A percentile compares a stretch with the other conserved stretches of the same genome.
phyloP scores from a whole-genome alignment of 106 monocot species.

The Apostasia shenzhenica region DNA sequence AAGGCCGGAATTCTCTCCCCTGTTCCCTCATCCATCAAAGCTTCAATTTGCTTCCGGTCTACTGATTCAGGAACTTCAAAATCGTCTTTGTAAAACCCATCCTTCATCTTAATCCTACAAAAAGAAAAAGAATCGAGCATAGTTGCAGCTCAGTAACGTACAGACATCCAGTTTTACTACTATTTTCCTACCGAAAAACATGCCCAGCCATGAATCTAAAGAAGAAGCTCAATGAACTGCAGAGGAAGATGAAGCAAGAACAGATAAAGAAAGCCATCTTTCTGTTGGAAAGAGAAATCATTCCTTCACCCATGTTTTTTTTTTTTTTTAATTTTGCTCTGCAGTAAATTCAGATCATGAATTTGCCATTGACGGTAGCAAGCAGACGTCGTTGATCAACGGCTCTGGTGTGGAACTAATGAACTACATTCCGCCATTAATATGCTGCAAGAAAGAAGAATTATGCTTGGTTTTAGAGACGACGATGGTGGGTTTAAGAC shows the following conservation, averaged over 20 bases:
- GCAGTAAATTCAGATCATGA: too few species aligned
- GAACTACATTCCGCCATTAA: too few species aligned
- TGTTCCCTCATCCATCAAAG: background rate
- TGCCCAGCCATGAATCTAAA: constrained; percentile 15
- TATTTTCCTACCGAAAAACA: constrained; percentile 27
- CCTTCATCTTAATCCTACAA: constrained; percentile 15
- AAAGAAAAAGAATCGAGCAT: background rate
- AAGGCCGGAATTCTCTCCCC: constrained; percentile 29
- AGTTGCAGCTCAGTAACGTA: background rate
- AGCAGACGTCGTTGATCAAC: too few species aligned
- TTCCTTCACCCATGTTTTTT: too few species aligned
- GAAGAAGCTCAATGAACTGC: constrained; percentile 7
- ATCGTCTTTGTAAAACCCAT: background rate
- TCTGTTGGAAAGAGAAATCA: background rate
- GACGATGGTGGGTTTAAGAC: too few species aligned
- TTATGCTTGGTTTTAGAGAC: too few species aligned
- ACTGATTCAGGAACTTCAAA: background rate
- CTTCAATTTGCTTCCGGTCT: background rate
- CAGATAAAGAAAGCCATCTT: constrained; percentile 21
- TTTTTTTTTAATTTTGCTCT: too few species aligned
- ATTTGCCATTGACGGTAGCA: too few species aligned
- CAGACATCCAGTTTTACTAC: background rate
- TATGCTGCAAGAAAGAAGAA: too few species aligned
- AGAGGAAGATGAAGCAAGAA: constrained; percentile 22
- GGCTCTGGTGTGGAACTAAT: too few species aligned